Evolutionary conservation across 805 yeast genomes (phyloP), one percentile per base, ranked within the genome.

Genomic region (Kuraishia borneana): DNA sequence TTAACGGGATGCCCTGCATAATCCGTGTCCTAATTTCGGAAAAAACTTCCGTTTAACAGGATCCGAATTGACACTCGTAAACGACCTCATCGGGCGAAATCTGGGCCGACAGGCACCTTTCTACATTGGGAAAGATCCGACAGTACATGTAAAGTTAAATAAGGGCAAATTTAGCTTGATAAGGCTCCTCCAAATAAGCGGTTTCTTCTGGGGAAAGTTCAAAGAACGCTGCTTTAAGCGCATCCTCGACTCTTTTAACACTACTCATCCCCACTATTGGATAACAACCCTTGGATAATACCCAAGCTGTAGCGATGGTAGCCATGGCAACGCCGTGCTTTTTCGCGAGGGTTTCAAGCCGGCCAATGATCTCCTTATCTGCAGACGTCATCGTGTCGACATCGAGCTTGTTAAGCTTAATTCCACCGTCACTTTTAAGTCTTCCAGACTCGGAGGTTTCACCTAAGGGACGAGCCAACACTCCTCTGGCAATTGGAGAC

Each of bases 401-500:
- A 3, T 13, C 17, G 23, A 16, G 30, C 14, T 13, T 13, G 38
- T 6, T 36, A 39, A 33, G 47, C 56, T 51, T 40, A 36, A 5
- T 50, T 48, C 14, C 48, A 21, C 18, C 12, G 25, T 36, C 39
- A 18, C 26, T 29, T 18, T 27, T 25, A n/a, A 8, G 39, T 35
- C n/a, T 23, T 12, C 27, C 30, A 4, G 34, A 16, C 21, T 31
- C 39, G 18, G 34, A 39, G 36, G 14, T 29, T 16, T 2, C 18
- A 28, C 23, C 42, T 21, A 25, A 39, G 1, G 82, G 76, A 39
- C 77, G 60, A 1, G 79, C 61, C 30, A 76, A 54, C 2, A 67
- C 21, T 6, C 83, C 83, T 39, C 70, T 53, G 5, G 75, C 76
- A 37, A 61, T 51, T 25, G 82, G 81, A 8, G 75, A 66, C 73